Base-by-base conservation (phyloP, 2,329 filamentous ascomycete species). In the Nakataea oryzae region DNA sequence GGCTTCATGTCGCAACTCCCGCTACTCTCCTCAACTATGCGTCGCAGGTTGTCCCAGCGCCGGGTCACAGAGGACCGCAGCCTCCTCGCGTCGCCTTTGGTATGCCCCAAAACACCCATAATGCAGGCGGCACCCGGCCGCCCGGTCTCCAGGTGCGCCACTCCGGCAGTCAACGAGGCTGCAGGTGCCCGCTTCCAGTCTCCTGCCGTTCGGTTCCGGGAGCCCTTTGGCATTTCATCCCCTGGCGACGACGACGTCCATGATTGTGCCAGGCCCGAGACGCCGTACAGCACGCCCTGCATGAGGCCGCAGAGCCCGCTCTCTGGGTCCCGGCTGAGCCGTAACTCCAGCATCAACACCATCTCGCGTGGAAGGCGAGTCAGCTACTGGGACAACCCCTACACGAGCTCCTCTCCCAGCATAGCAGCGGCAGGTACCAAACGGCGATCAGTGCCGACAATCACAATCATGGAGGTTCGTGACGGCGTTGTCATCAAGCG, bases 401-500 rank as follows among this genome's bases (percentile, higher is more conserved):
- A 50, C 41, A 1, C 41, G 21, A 21, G n/a, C 21, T 21, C 21
- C 6, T 50, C 41, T 9, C 21, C 8, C 21, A 50, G 17, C 41
- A 21, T 50, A n/a, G 41, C 41, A n/a, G 21, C 41, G 3, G 41
- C 41, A n/a, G 41, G 21, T 2, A 8, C 41, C n/a, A 21, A 8
- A 9, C 7, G 41, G 41, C 21, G 2, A 8, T 60, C 41, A 14
- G 34, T 13, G 41, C 58, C 58, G 58, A 50, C 41, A 6, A 54
- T 60, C 17, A 50, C 34, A 47, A 17, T 61, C 29, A 11, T 61
- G 9, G 59, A 61, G 28, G 59, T 61, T 6, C 50, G 59, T 21
- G 59, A 56, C 28, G 59, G 59, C 54, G 32, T 61, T 17, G 47
- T 61, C 34, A 29, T 29, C n/a, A 47, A 56, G 28, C 59, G 59